Conservation (phyloP, 228 moss, liverwort and hornwort genomes). For the Sphagnum magellanicum region DNA sequence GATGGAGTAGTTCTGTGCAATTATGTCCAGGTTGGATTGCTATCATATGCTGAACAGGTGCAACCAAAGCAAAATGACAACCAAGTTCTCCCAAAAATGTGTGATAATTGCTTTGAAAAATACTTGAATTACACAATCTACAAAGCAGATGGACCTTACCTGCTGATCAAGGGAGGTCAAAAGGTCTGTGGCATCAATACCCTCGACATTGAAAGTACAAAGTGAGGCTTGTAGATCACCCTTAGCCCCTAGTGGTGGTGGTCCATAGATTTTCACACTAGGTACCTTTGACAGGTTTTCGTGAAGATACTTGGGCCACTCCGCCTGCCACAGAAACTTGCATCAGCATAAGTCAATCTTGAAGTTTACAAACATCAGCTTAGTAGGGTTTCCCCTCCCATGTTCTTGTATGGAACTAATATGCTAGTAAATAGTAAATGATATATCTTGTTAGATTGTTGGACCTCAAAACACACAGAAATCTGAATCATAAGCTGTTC, state of each 20-base stretch:
- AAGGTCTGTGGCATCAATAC: conserved; percentile 60
- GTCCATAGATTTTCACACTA: conserved; percentile 62
- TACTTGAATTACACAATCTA: no score
- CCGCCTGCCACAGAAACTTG: conserved; percentile 34
- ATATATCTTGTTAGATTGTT: no score
- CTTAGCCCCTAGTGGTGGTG: conserved; percentile 24
- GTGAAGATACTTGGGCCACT: conserved; percentile 71
- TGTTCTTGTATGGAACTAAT: no score
- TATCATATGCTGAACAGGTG: conserved; percentile 47
- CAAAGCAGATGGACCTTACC: conserved; percentile 14
- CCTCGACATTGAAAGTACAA: conserved; percentile 68
- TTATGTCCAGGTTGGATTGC: conserved; percentile 84
- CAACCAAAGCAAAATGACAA: no score
- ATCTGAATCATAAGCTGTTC: no score
- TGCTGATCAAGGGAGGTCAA: conserved; percentile 74
- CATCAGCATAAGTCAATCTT: no score
- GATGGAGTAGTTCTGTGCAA: conserved; percentile 82
- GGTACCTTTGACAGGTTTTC: conserved; percentile 49
- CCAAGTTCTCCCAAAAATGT: no score
- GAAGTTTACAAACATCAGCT: no score
- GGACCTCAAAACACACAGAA: no score
- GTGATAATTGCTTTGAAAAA: no score
- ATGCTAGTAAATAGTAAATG: no score
- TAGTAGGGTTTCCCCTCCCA: no score
- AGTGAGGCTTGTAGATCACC: conserved; percentile 58